Percentiles rank a stretch among this genome's conserved stretches.
phyloP scores from a whole-genome alignment of 1,284 basidiomycete genomes.

The Lentinula novae-zelandiae region DNA sequence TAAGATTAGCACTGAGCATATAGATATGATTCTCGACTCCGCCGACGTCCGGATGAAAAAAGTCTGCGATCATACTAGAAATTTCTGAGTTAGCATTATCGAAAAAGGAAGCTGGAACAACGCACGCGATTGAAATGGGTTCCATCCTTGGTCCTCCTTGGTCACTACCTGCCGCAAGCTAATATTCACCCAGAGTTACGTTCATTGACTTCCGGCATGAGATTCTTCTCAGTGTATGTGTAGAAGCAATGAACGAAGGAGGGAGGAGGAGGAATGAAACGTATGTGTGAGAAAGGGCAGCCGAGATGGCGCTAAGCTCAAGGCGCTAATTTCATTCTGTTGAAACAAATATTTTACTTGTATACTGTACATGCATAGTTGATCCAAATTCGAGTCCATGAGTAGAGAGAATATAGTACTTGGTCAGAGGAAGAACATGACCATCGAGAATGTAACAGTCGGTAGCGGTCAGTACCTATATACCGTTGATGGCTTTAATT shows the following conservation, averaged over 20 bases:
- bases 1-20: constrained; percentile 83
- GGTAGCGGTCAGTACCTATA: too few relatives aligned
- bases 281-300: not conserved
- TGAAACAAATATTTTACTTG: too few relatives aligned
- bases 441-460: too few relatives aligned
- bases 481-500: not conserved
- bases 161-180: not conserved
- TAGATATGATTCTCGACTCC: constrained; percentile 98
- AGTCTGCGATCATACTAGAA: constrained; percentile 90
- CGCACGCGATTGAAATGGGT: constrained; percentile 38
- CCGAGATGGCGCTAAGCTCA: too few relatives aligned
- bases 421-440: too few relatives aligned
- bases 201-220: not conserved
- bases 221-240: not conserved
- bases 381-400: too few relatives aligned
- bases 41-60: constrained; percentile 93
- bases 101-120: constrained; percentile 10
- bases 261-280: not conserved
- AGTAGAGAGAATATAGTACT: too few relatives aligned
- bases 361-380: too few relatives aligned
- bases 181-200: not conserved
- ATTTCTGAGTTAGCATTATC: constrained; percentile 1
- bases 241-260: not conserved
- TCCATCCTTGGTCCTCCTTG: constrained; percentile 24
- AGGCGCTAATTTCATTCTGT: too few relatives aligned